Base-by-base conservation (phyloP, 352 stramenopile genomes). In the Phytophthora pluvialis region DNA sequence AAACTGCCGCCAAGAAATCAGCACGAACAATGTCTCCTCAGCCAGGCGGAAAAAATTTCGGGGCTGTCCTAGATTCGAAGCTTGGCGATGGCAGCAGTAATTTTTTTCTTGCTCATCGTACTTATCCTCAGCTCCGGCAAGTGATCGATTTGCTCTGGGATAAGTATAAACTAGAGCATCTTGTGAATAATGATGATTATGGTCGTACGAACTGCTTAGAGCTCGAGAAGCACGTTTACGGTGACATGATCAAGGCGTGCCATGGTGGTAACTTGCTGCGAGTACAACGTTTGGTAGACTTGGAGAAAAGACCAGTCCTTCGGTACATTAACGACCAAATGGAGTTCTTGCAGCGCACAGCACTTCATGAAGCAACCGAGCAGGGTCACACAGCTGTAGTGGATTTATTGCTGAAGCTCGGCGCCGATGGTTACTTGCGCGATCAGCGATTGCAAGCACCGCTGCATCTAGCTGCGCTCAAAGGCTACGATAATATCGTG, bases 81-180 rank as follows among this genome's bases (percentile, higher is more conserved):
- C 16, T 26, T 28, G 44, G 36, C 3, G 42, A 67, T 25, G 29
- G 68, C 21, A 45, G 57, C 16, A 83, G 77, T 29, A 81, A 86
- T 28, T 82, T 78, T 38, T 70, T 81, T 9, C 45, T 67, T 3
- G 63, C 56, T 4, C 71, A 77, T 28, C 60, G 70, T 1, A 71
- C 59, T 15, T 90, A 90, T 48, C 50, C 73, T 16, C 73, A 78
- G 29, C 73, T 89, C 12, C 79, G 77, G 1, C 81, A 90, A 73
- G 81, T 89, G 13, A 86, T 90, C 36, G 79, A 89, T 62, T 59
- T 90, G 13, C 49, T 90, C 1, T 90, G 81, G 81, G 79, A 90
- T 56, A 69, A 62, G 8, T 88, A 83, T 16, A 58, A 71, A 1
- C 12, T 66, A 2, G 13, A 63, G 8, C 56, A 75, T 39, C 71